Base-by-base conservation (phyloP, 2,329 filamentous ascomycete genomes). In the Alternaria brassicae region DNA sequence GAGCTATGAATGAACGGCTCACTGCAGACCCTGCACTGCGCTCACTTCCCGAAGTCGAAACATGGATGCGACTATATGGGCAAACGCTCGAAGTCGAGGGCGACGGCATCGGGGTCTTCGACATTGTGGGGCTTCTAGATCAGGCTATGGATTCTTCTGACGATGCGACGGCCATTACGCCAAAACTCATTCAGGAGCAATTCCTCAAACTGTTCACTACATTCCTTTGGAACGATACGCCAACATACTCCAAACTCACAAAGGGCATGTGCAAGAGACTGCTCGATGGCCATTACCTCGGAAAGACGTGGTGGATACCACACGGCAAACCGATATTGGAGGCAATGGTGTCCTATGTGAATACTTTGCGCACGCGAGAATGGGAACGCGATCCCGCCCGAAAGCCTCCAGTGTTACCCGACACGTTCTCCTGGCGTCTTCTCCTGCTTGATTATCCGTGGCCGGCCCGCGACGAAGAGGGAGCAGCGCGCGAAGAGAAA, bases 61-160 rank as follows among this genome's bases (percentile, higher is more conserved):
- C 40, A 30, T 78, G 73, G 72, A 61, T 77, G 8, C 36, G 52
- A 0, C 30, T 73, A 12, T 77, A 72, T 56, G 66, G 57, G 7
- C 15, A 27, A 40, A 60, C 50, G 15, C 36, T 52, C 48, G 27
- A 56, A 0, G 19, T 21, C 37, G 32, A 6, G 30, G 39, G 5
- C 13, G 21, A 4, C 25, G 45, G 13, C 7, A 9, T 36, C 6
- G 32, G 7, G 3, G 42, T 17, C 5, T 56, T 61, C 23, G n/a
- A 41, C 28, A 30, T 53, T 3, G 25, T 63, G 28, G 23, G 51
- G 1, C 30, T 55, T 7, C 37, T 67, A 5, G 52, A 56, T n/a
- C 12, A 47, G 1, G 36, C 27, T 1, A 23, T 7, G 2, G 27
- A 45, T 0, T 40, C 28, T 21, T 10, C 28, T 4, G 8, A 49